Base-by-base conservation (phyloP, 768 basidiomycete species). In the Cystobasidium onofrii region DNA sequence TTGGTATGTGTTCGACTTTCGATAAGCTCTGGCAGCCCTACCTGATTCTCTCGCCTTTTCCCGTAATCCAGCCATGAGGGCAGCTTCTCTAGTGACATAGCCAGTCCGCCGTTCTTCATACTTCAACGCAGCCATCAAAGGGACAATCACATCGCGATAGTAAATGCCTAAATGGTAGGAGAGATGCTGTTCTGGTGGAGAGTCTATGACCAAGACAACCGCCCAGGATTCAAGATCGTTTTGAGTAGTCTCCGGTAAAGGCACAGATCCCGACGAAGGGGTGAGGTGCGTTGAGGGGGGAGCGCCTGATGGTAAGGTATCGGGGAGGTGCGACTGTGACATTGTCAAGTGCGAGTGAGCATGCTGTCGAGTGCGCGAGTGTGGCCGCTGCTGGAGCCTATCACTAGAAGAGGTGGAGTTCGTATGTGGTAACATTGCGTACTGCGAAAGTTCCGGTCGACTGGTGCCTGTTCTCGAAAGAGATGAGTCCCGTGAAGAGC, bases 91-190 rank as follows among this genome's bases (percentile, higher is more conserved):
- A 75, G 92, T 91, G 0, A 99, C 90, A 81, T 90, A 97, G 78
- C 90, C 89, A 36, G 87, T 87, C 64, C 89, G 81, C 2, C 91
- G 88, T 81, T 99, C 95, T 79, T 96, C 89, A 79, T 92, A 90
- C 77, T 89, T 94, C 54, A 97, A 84, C 10, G 94, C 92, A 6
- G 95, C 96, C 1, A 94, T 92, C 7, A 79, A 20, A 44, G 78
- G 76, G 0, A 79, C 74, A 13, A 78, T 63, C 18, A 77, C 71
- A 66, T 77, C 75, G 60, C 75, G 75, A 75, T 79, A 78, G 73
- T 72, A 79, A 0, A 77, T 76, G 25, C 78, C 76, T 60, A 79
- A 75, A 36, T 79, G 78, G 39, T 66, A 64, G 69, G 76, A 77
- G 2, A 79, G 60, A 39, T 77, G 76, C 27, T 77, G 75, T 73